Evolutionary conservation across 2,329 filamentous ascomycete genomes (phyloP).

Genomic region (Lasiodiplodia citricola): DNA sequence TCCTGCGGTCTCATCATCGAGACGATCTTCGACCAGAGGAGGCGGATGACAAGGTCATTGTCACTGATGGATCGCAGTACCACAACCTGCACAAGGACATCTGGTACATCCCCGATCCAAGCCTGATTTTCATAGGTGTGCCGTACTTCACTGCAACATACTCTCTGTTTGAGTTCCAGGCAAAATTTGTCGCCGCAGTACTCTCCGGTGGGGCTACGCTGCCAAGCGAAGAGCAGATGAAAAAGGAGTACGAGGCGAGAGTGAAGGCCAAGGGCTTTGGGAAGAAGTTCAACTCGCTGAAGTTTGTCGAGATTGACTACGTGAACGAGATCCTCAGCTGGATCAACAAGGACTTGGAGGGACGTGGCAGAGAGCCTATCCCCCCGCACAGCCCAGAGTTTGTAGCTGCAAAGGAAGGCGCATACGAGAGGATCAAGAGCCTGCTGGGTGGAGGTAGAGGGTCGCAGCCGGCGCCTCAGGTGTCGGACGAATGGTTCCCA

Average conservation of each 20-base stretch:
- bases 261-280: constrained; percentile 48
- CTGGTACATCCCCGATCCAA: constrained; percentile 72
- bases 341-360: constrained; percentile 42
- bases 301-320: constrained; percentile 46
- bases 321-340: constrained; percentile 47
- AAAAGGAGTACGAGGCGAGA: constrained; percentile 46
- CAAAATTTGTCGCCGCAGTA: constrained; percentile 64
- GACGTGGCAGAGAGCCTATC: constrained; percentile 32
- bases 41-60: constrained; percentile 60
- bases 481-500: constrained; percentile 13
- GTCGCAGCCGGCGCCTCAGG: constrained; percentile 35
- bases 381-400: constrained; percentile 44
- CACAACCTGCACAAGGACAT: constrained; percentile 75
- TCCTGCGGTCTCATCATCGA: constrained; percentile 59
- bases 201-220: constrained; percentile 58
- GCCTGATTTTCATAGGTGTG: constrained; percentile 67
- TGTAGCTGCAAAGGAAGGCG: constrained; percentile 42
- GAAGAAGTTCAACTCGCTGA: constrained; percentile 53
- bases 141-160: constrained; percentile 72
- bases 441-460: constrained; percentile 32
- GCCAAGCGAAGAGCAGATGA: constrained; percentile 52
- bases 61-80: constrained; percentile 67
- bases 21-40: constrained; percentile 51
- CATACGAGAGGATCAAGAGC: constrained; percentile 39
- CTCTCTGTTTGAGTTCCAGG: constrained; percentile 73